phyloP scores from a whole-genome alignment of 2,329 filamentous ascomycete genomes.

The Sarocladium oryzae region DNA sequence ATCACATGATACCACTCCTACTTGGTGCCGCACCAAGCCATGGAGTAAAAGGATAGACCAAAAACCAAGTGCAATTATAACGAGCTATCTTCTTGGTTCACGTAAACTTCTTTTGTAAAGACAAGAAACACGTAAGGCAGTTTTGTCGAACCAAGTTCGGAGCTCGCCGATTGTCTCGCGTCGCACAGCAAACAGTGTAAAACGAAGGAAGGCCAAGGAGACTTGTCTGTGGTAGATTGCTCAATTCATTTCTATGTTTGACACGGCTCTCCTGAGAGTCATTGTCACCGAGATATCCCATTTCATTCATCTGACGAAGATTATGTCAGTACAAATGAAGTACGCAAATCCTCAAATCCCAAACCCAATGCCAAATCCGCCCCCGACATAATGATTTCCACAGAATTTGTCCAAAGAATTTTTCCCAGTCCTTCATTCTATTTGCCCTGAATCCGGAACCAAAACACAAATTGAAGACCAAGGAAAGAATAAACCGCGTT shows the following conservation, averaged over 20 bases:
- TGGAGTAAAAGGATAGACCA: no score
- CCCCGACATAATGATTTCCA: not conserved
- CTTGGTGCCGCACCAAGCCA: not conserved
- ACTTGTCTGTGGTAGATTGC: not conserved
- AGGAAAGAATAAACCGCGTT: no score
- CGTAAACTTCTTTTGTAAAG: no score
- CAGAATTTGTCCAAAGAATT: not conserved
- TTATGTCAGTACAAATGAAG: not conserved
- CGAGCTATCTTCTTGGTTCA: no score
- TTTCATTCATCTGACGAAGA: not conserved
- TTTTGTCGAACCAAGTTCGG: no score
- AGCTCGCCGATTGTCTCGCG: no score
- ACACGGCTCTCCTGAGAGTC: not conserved
- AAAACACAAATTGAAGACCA: not conserved
- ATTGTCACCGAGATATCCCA: not conserved
- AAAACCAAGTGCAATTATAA: no score
- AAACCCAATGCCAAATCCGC: not conserved
- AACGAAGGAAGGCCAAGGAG: no score
- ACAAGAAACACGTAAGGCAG: no score
- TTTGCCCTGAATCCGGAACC: not conserved
- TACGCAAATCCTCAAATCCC: not conserved
- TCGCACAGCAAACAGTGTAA: no score
- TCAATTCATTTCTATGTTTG: constrained; percentile 1
- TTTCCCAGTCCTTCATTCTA: constrained; percentile 3
- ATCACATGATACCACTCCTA: not conserved